Percentiles rank a stretch among this genome's conserved stretches.
phyloP scores from a whole-genome alignment of 345 rosid genomes.

The Adansonia digitata region DNA sequence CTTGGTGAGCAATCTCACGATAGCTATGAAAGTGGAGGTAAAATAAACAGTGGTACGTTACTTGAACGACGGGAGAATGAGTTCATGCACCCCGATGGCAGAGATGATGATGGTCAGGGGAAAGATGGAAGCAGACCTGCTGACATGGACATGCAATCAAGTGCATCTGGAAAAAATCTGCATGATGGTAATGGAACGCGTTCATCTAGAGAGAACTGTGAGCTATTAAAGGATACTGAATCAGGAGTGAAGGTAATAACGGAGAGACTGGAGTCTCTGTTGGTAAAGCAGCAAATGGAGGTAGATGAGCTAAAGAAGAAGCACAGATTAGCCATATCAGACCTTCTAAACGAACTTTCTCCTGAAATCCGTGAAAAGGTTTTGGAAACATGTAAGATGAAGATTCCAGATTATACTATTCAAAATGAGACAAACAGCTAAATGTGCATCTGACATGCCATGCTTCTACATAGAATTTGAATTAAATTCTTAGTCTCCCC shows the following conservation, averaged over 20 bases:
- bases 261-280: conserved; percentile 52
- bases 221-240: conserved; percentile 8
- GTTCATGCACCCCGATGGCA: neutral
- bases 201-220: conserved; percentile 1
- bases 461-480: neutral
- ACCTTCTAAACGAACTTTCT: conserved; percentile 52
- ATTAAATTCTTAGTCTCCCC: neutral
- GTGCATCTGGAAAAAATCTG: neutral
- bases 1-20: conserved; percentile 19
- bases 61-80: conserved; percentile 15
- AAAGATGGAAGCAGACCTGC: conserved; percentile 7
- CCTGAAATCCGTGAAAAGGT: conserved; percentile 48
- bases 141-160: conserved; percentile 1
- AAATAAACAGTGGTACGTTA: conserved; percentile 16
- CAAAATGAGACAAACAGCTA: neutral
- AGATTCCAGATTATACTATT: conserved; percentile 24
- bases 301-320: conserved; percentile 55
- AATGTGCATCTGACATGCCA: neutral
- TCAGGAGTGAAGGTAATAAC: conserved; percentile 30
- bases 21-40: conserved; percentile 12
- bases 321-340: conserved; percentile 49
- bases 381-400: conserved; percentile 34
- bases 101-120: conserved; percentile 5
- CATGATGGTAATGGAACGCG: conserved; percentile 7
- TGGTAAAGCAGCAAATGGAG: conserved; percentile 63